Percentiles rank a stretch among this genome's conserved stretches.
phyloP scores from a whole-genome alignment of 2,329 filamentous ascomycete genomes.

The Aspergillus melleus region DNA sequence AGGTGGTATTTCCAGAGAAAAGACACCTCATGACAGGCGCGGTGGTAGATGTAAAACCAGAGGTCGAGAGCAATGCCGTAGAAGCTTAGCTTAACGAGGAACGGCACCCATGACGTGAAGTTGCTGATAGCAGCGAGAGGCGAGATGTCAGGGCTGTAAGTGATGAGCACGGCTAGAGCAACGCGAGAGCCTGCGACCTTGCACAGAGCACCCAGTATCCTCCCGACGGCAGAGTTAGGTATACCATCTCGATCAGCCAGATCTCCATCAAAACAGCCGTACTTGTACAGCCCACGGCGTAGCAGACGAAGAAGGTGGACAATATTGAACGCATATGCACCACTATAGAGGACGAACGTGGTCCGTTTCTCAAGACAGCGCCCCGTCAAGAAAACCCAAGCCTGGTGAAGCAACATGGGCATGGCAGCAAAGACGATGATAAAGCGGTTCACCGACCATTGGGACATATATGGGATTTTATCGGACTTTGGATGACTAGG shows the following conservation, averaged over 20 bases:
- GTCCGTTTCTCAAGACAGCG: constrained; percentile 7
- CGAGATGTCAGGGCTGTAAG: not conserved
- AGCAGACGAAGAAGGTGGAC: constrained; percentile 14
- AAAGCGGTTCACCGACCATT: constrained; percentile 14
- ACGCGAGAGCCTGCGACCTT: no score
- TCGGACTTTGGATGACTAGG: constrained; percentile 17
- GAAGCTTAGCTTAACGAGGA: constrained; percentile 8
- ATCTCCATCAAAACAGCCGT: constrained; percentile 18
- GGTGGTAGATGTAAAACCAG: constrained; percentile 21
- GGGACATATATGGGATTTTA: constrained; percentile 15
- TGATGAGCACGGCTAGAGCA: not conserved
- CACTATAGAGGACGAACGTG: constrained; percentile 14
- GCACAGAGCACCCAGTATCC: constrained; percentile 8
- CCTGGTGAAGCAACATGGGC: constrained; percentile 16
- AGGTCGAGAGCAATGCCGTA: constrained; percentile 19
- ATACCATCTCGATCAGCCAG: constrained; percentile 18
- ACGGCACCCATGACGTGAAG: constrained; percentile 13
- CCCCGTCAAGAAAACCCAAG: constrained; percentile 11
- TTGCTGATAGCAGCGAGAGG: no score
- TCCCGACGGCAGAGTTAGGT: constrained; percentile 16
- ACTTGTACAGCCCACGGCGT: constrained; percentile 11
- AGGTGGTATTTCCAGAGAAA: constrained; percentile 17
- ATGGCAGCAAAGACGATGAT: constrained; percentile 13
- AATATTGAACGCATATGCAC: constrained; percentile 9
- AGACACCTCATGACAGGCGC: constrained; percentile 14